Evolutionary conservation across 176 grass and related monocot species (phyloP).

Genomic region (Carex kokanica): DNA sequence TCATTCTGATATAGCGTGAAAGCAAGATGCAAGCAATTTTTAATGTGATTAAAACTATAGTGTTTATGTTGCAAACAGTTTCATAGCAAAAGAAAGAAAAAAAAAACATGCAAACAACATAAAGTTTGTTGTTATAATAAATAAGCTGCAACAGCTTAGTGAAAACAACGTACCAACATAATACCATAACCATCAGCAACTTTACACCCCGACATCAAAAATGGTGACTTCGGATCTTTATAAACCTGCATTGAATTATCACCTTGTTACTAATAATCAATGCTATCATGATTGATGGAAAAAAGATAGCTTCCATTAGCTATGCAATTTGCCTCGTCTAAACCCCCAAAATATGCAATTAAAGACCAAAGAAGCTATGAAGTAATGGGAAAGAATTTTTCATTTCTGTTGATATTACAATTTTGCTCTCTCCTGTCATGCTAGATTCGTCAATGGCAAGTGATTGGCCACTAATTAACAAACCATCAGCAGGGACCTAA

Average conservation of each 20-base stretch:
- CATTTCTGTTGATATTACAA: slow-evolving; percentile 40
- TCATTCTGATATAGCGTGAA: neutral
- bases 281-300: slow-evolving; percentile 15
- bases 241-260: slow-evolving; percentile 42
- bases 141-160: neutral
- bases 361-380: slow-evolving; percentile 5
- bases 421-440: slow-evolving; percentile 98
- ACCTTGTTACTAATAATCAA: neutral
- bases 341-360: slow-evolving; percentile 7
- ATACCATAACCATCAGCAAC: slow-evolving; percentile 96
- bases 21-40: neutral
- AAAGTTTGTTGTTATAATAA: neutral
- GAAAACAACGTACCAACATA: slow-evolving; percentile 73
- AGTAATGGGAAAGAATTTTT: neutral
- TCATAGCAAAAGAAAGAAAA: neutral
- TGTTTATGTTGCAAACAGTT: neutral
- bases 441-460: slow-evolving; percentile 97
- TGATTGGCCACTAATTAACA: slow-evolving; percentile 75
- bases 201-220: slow-evolving; percentile 97
- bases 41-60: neutral
- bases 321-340: slow-evolving; percentile 8
- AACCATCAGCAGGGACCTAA: slow-evolving; percentile 89
- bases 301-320: slow-evolving; percentile 11
- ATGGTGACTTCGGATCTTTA: slow-evolving; percentile 82
- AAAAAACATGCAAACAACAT: neutral